A percentile compares a stretch with the other conserved stretches of the same genome.
phyloP scores from a whole-genome alignment of 1,284 basidiomycete species.

The Wallemia hederae region DNA sequence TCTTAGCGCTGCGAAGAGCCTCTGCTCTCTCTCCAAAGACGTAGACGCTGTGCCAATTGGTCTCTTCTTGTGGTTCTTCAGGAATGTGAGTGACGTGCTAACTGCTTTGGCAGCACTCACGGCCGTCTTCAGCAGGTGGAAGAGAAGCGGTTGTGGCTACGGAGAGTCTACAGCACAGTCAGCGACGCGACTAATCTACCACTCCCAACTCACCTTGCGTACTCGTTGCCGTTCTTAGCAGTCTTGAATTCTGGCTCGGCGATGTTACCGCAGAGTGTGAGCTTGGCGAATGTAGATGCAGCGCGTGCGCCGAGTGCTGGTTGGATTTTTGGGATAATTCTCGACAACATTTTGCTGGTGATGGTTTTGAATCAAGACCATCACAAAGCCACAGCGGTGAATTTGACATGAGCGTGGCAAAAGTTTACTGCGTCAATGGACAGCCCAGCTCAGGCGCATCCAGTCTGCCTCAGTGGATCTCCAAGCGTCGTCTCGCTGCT shows the following conservation, averaged over 20 bases:
- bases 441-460: not conserved
- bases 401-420: not conserved
- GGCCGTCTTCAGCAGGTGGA: not conserved
- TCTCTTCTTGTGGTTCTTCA: not conserved
- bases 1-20: not conserved
- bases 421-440: not conserved
- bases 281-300: not conserved
- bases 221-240: not conserved
- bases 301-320: not conserved
- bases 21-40: not conserved
- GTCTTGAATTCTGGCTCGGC: conserved; percentile 1
- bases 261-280: not conserved
- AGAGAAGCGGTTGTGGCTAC: not conserved
- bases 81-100: not conserved
- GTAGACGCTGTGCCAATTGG: not conserved
- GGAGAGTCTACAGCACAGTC: not conserved
- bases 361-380: not conserved
- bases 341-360: not conserved
- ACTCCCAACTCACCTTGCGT: conserved; percentile 1
- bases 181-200: too few species aligned
- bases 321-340: not conserved
- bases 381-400: too few species aligned
- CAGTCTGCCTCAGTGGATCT: not conserved
- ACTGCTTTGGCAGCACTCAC: not conserved
- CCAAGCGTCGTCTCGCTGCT: not conserved